Conservation (phyloP, 768 basidiomycete genomes). For the Leucosporidium creatinivorum region DNA sequence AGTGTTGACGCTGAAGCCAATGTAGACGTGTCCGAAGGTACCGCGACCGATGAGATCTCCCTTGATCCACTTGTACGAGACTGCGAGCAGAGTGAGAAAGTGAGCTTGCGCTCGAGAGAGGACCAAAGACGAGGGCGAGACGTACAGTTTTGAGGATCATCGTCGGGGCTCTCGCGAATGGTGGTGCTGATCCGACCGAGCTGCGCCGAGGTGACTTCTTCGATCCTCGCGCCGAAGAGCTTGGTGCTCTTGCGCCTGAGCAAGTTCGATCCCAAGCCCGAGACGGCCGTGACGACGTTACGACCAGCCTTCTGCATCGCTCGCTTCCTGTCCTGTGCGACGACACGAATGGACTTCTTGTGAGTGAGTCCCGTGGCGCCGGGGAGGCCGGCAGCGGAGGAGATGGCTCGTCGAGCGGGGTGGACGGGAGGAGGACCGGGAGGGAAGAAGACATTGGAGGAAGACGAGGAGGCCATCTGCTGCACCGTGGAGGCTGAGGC, state of each 20-base stretch:
- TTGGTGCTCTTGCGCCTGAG: slow-evolving; percentile 81
- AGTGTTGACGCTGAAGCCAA: slow-evolving; percentile 89
- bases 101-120: slow-evolving; percentile 1
- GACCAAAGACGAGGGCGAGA: slow-evolving; percentile 30
- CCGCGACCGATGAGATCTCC: slow-evolving; percentile 96
- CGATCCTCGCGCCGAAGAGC: slow-evolving; percentile 86
- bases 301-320: slow-evolving; percentile 54
- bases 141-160: slow-evolving; percentile 58
- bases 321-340: slow-evolving; percentile 80
- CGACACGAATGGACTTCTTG: slow-evolving; percentile 86
- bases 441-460: no score
- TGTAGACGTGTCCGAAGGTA: slow-evolving; percentile 91
- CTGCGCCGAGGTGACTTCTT: slow-evolving; percentile 74
- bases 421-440: neutral
- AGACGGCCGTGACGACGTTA: slow-evolving; percentile 20
- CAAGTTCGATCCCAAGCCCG: slow-evolving; percentile 38
- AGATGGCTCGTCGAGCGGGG: neutral
- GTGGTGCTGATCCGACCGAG: slow-evolving; percentile 2
- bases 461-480: no score
- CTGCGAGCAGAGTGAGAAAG: slow-evolving; percentile 11
- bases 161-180: slow-evolving; percentile 9
- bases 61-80: slow-evolving; percentile 94
- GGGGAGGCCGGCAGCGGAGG: neutral
- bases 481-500: no score
- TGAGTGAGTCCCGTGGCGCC: slow-evolving; percentile 43